Evolutionary conservation across 1,284 basidiomycete genomes (phyloP), one percentile per base, ranked within the genome.

Genomic region (Apiotrichum sp.): DNA sequence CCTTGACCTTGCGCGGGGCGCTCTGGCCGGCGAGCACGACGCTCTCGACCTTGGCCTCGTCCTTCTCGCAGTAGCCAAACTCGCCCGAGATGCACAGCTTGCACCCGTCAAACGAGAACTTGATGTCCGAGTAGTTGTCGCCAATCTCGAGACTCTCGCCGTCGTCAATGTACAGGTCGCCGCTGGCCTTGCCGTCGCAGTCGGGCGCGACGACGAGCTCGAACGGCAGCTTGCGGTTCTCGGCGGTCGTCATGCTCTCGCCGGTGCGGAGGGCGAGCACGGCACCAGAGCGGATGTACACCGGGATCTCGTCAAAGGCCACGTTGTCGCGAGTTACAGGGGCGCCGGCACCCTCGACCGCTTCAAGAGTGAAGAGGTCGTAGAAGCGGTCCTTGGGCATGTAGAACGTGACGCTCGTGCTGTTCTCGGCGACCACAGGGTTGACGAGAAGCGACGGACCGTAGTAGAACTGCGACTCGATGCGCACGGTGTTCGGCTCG

Each of bases 401-500:
- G 57, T 66, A 58, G 68, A 81, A 77, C 10, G 75, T 65, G 14
- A 84, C 83, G 9, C 77, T 77, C 2, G 77, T 78, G 16, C 77
- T 78, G 56, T 82, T 86, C 0, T 86, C 84, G 2, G 76, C 75
- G 40, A 87, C 69, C 0, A 89, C 87, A 1, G 87, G 88, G 0
- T 87, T 86, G 42, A 89, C 82, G 35, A 89, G 80, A 42, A 89
- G 79, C 60, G 83, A 81, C 10, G 79, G 62, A 13, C 88, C 87
- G 54, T 89, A 75, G 62, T 89, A 70, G 76, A 86, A 89, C 68
- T 89, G 88, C 31, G 77, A 75, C 63, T 88, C 85, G 22, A 87
- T 74, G 16, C 68, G 72, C 65, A 86, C 85, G 2, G 86, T 76
- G 58, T 84, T 81, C 0, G 82, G 79, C 59, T 88, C 84, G 52